phyloP scores from a whole-genome alignment of 1,284 basidiomycete genomes.

The Ganoderma sinense region DNA sequence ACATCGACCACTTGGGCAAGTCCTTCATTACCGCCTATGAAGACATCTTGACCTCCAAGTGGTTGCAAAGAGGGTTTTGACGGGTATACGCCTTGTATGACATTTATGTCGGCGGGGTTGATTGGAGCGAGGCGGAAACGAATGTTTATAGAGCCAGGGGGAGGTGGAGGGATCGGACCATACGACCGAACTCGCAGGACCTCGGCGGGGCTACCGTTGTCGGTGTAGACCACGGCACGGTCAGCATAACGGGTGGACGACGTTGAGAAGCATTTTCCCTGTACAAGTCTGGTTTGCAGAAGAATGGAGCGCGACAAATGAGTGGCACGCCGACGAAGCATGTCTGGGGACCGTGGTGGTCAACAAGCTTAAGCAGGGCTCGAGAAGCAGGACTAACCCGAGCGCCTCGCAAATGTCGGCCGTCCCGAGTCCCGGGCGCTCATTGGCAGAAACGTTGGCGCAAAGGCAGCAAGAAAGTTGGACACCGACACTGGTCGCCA shows the following conservation, averaged over 20 bases:
- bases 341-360: conserved; percentile 5
- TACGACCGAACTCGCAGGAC: conserved; percentile 65
- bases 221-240: conserved; percentile 71
- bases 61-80: conserved; percentile 53
- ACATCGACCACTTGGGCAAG: conserved; percentile 71
- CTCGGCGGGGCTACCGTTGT: conserved; percentile 64
- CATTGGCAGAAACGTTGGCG: not conserved
- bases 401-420: not conserved
- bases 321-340: conserved; percentile 15
- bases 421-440: conserved; percentile 1
- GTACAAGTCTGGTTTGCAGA: not conserved
- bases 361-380: not conserved
- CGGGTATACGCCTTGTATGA: conserved; percentile 85
- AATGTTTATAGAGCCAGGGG: conserved; percentile 66
- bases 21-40: conserved; percentile 84
- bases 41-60: conserved; percentile 52
- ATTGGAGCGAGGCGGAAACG: conserved; percentile 79
- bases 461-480: not conserved
- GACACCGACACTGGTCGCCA: not conserved
- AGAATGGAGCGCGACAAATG: not conserved
- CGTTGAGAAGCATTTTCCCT: conserved; percentile 23
- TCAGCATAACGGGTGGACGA: conserved; percentile 38
- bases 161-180: conserved; percentile 59
- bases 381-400: not conserved
- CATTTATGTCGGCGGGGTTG: conserved; percentile 84